phyloP scores from a whole-genome alignment of 441 rosid genomes.

The Aquilaria agallochum region DNA sequence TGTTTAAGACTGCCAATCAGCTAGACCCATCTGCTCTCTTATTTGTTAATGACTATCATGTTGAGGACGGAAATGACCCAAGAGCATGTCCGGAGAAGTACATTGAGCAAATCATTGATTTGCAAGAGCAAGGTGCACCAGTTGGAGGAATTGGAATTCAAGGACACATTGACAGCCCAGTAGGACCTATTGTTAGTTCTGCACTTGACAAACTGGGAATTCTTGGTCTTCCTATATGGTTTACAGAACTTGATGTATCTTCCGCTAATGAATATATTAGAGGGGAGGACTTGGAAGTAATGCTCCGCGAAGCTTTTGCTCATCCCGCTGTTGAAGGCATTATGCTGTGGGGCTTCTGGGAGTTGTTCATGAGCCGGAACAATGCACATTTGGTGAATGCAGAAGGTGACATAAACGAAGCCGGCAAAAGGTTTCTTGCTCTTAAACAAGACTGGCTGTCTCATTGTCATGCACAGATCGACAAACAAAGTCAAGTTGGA shows the following conservation, averaged over 20 bases:
- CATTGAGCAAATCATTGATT: conserved; percentile 46
- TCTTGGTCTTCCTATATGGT: conserved; percentile 89
- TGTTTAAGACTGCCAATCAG: conserved; percentile 78
- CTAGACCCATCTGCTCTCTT: conserved; percentile 71
- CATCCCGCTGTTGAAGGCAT: conserved; percentile 90
- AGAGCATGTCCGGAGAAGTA: conserved; percentile 71
- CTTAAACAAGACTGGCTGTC: conserved; percentile 82
- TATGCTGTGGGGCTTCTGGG: conserved; percentile 98
- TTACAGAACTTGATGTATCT: conserved; percentile 90
- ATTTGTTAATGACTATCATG: conserved; percentile 86
- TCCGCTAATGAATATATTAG: conserved; percentile 64
- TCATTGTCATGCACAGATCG: conserved; percentile 41
- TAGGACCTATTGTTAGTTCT: conserved; percentile 65
- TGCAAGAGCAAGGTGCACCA: conserved; percentile 81
- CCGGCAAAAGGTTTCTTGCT: conserved; percentile 59
- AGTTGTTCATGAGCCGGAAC: conserved; percentile 72
- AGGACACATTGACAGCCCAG: conserved; percentile 84
- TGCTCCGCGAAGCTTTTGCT: conserved; percentile 85
- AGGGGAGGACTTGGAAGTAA: conserved; percentile 83
- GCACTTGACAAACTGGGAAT: conserved; percentile 70
- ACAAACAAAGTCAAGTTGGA: conserved; percentile 53
- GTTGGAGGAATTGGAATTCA: conserved; percentile 90
- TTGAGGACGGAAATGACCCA: conserved; percentile 72
- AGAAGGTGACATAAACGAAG: conserved; percentile 75
- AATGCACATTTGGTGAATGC: conserved; percentile 68